phyloP scores from a whole-genome alignment of 2,329 filamentous ascomycete genomes.

The Botrytis hyacinthi region DNA sequence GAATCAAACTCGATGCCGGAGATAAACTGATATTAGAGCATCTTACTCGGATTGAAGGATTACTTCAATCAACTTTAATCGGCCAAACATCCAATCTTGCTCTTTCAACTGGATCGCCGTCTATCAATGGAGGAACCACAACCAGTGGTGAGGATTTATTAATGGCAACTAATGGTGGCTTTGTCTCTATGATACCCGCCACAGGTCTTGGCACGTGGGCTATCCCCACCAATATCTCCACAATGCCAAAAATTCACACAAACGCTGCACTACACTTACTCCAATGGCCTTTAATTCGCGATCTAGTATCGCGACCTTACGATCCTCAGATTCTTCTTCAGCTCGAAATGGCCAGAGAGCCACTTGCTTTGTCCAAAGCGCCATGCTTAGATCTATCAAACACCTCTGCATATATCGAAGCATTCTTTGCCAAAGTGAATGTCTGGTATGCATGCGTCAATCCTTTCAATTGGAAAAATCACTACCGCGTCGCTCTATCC shows the following conservation, averaged over 20 bases:
- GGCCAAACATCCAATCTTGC: conserved; percentile 51
- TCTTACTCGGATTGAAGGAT: conserved; percentile 71
- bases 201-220: conserved; percentile 72
- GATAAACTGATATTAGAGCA: conserved; percentile 83
- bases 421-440: conserved; percentile 79
- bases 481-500: conserved; percentile 72
- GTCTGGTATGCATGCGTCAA: conserved; percentile 86
- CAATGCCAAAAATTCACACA: conserved; percentile 82
- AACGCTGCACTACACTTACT: conserved; percentile 76
- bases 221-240: conserved; percentile 68
- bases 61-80: conserved; percentile 69
- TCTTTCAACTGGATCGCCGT: conserved; percentile 61
- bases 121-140: conserved; percentile 62
- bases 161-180: conserved; percentile 44
- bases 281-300: conserved; percentile 77
- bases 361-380: conserved; percentile 65
- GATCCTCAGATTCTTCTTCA: conserved; percentile 80
- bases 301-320: conserved; percentile 73
- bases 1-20: conserved; percentile 82
- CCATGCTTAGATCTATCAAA: conserved; percentile 71
- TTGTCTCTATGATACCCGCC: conserved; percentile 56
- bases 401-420: conserved; percentile 70
- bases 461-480: conserved; percentile 73
- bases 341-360: conserved; percentile 75
- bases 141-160: conserved; percentile 57